Percentiles rank a stretch among this genome's conserved stretches.
Conservation (phyloP, 2,329 filamentous ascomycete genomes). For the Alternaria atra region DNA sequence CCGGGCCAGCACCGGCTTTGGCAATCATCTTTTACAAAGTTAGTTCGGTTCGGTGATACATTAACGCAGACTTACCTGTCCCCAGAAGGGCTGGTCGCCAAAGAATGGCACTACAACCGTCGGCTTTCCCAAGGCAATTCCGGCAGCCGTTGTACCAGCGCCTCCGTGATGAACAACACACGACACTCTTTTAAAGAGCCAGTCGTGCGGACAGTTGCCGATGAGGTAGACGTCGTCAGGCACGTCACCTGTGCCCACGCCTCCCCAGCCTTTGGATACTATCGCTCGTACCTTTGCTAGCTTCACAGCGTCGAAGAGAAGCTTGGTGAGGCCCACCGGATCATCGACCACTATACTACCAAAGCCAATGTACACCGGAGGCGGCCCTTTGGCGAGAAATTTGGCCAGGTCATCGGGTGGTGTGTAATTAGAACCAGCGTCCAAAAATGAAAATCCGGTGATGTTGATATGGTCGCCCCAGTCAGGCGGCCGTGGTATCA, state of each 20-base stretch:
- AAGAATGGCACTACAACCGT: slow-evolving; percentile 67
- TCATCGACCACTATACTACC: slow-evolving; percentile 66
- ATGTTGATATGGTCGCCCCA: slow-evolving; percentile 45
- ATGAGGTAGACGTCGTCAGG: slow-evolving; percentile 59
- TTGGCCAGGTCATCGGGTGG: slow-evolving; percentile 52
- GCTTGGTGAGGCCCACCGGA: slow-evolving; percentile 55
- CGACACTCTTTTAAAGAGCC: slow-evolving; percentile 65
- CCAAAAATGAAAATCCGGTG: slow-evolving; percentile 60
- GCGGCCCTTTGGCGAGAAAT: slow-evolving; percentile 60
- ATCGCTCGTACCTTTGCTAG: slow-evolving; percentile 55
- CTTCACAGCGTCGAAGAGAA: slow-evolving; percentile 59
- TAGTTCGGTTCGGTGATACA: background rate
- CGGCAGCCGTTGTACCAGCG: slow-evolving; percentile 66
- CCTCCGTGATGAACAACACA: slow-evolving; percentile 68
- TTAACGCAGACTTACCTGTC: slow-evolving; percentile 24
- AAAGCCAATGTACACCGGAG: slow-evolving; percentile 66
- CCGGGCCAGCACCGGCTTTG: slow-evolving; percentile 59
- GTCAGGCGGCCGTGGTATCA: slow-evolving; percentile 36
- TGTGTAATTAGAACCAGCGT: slow-evolving; percentile 47
- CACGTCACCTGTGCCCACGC: slow-evolving; percentile 47
- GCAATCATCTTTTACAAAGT: slow-evolving; percentile 55
- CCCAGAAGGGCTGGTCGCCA: slow-evolving; percentile 67
- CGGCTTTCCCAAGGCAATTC: slow-evolving; percentile 61
- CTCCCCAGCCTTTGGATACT: slow-evolving; percentile 65
- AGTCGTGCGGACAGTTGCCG: slow-evolving; percentile 64